Base-by-base conservation (phyloP, 108 stramenopile species). In the Nannochloropsis oceanica region DNA sequence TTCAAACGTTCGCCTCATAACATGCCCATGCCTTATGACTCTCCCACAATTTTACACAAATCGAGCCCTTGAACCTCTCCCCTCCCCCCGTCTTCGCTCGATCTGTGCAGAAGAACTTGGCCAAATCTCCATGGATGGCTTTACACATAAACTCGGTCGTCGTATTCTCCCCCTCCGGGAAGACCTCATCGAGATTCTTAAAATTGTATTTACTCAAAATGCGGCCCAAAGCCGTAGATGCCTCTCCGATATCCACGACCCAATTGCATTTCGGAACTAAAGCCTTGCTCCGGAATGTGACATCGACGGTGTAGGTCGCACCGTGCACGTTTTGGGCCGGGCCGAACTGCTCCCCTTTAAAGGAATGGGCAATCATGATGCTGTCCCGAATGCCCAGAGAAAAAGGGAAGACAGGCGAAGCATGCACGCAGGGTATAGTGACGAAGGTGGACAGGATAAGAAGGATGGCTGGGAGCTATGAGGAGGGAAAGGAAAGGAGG, bases 11-110 rank as follows among this genome's bases (percentile, higher is more conserved):
- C 42, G 93, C 95, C 44, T 93, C 92, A 85, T 94, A 96, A 25
- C 91, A 93, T 11, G 94, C 96, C 96, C 96, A 96, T 27, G 96
- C 96, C 86, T 94, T 95, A 90, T 96, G 96, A 79, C 93, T 94
- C 84, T 96, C 96, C 93, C 93, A 96, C 81, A 96, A 87, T 46
- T 95, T 95, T 79, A 96, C 94, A 83, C 95, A 92, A 42, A 96
- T 89, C 79, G 87, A 86, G 25, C 96, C 96, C 34, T 91, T 43
- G 84, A 96, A 96, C 13, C 88, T 83, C 13, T 86, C 83, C 13
- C 81, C 50, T 82, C 86, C 91, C 44, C 92, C 89, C 85, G 80
- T 79, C 82, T 87, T 82, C 0, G 84, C 85, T 34, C 85, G 80
- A 18, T 85, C 85, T 80, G 85, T 85, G 42, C 82, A 89, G 14